A percentile compares a stretch with the other conserved stretches of the same genome.
Evolutionary conservation across 768 basidiomycete species (phyloP).

Genomic region (Cubamyces lactineus): DNA sequence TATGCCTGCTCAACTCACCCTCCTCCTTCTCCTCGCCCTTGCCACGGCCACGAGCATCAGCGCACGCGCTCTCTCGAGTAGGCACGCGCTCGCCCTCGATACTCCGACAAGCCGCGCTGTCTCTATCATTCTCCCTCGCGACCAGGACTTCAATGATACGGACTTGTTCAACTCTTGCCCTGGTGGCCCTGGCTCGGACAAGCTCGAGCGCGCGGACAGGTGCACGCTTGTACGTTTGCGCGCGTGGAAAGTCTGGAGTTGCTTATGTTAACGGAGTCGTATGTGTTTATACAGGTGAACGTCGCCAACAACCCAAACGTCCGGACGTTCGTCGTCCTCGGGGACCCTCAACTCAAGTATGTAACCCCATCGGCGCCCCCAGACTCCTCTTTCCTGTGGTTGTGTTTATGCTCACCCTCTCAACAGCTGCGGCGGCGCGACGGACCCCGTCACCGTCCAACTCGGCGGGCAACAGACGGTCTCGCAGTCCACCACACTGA

Average conservation of each 20-base stretch:
- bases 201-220: constrained; percentile 10
- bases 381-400: too few species aligned
- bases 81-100: too few species aligned
- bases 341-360: constrained; percentile 21
- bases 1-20: too few species aligned
- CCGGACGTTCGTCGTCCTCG: constrained; percentile 14
- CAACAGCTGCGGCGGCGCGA: constrained; percentile 11
- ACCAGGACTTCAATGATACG: constrained; percentile 2
- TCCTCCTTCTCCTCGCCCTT: too few species aligned
- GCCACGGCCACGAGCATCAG: too few species aligned
- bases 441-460: constrained; percentile 5
- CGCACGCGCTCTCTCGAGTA: too few species aligned
- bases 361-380: too few species aligned
- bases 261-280: too few species aligned
- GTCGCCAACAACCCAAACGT: constrained; percentile 14
- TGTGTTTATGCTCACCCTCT: not conserved
- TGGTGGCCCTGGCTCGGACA: constrained; percentile 18
- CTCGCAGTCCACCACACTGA: constrained; percentile 6
- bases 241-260: not conserved
- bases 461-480: constrained; percentile 13
- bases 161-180: constrained; percentile 22
- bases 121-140: not conserved
- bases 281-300: constrained; percentile 8
- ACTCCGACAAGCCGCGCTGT: not conserved
- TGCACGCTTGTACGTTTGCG: constrained; percentile 16